Evolutionary conservation across 768 basidiomycete species (phyloP), one percentile per base, ranked within the genome.

Genomic region (Mrakia frigida): DNA sequence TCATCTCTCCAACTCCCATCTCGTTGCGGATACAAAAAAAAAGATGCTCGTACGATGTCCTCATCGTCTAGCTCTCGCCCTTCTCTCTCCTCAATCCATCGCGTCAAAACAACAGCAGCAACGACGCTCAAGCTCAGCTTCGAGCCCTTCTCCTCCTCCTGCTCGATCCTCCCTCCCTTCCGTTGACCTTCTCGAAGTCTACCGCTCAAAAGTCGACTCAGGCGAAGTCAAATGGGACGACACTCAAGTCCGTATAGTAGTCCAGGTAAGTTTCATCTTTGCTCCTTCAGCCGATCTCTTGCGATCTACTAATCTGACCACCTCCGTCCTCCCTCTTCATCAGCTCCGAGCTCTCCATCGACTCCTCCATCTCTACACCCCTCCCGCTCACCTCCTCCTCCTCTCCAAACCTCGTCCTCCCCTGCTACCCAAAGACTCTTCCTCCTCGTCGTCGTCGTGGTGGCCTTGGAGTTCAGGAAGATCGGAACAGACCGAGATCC

Each of bases 181-280:
- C 6, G 50, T 68, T 25, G 77, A 78, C 41, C 65, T 78, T 21
- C 67, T 78, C 18, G 73, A 56, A 16, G 53, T 60, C 18, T 78
- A 78, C 50, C 65, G 77, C 2, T 52, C 53, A 11, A 50, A 74
- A 9, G 73, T 74, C 39, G 68, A 78, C 9, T 23, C 25, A 2
- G 77, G 77, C 0, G 59, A 60, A 39, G 60, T 78, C 33, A 31
- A 63, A n/a, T 78, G 77, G 77, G 68, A 78, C n/a, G 77, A 78
- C 9, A 23, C 65, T 31, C 77, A 78, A 53, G 77, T 74, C 65
- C 37, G 77, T 14, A 53, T 56, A 2, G 43, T 78, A 13, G 50
- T 78, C 1, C 53, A 68, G 23, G 77, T 78, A 41, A 31, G 69
- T 68, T n/a, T 13, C 23, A 11, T 6, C 1, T 21, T 31, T 23